Evolutionary conservation across 768 basidiomycete species (phyloP).

Genomic region (Phlebiopsis gigantea): DNA sequence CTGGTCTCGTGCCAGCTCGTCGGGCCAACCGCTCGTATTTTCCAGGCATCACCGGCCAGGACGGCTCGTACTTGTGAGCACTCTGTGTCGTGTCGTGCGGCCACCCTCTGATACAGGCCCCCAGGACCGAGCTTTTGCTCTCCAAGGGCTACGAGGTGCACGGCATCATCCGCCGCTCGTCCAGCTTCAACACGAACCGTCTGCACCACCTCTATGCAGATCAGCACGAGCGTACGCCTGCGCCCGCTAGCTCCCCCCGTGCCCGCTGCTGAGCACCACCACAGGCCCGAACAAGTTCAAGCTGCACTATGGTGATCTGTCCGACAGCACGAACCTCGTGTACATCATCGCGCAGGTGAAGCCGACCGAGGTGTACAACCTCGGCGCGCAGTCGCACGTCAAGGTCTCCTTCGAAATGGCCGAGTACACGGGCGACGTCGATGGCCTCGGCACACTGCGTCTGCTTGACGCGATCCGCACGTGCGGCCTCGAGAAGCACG

Average conservation of each 20-base stretch:
- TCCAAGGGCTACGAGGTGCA: constrained; percentile 90
- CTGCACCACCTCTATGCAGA: constrained; percentile 92
- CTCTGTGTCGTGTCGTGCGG: constrained; percentile 11
- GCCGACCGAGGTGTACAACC: constrained; percentile 96
- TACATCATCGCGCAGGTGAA: constrained; percentile 94
- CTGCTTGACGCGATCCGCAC: constrained; percentile 95
- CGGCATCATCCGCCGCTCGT: constrained; percentile 94
- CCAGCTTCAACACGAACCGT: constrained; percentile 96
- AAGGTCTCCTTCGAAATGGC: constrained; percentile 99
- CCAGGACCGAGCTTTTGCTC: constrained; percentile 77
- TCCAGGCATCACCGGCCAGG: constrained; percentile 91
- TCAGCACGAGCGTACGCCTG: constrained; percentile 77
- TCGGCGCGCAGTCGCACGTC: constrained; percentile 96
- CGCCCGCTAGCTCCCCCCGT: neutral
- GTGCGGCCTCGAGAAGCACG: constrained; percentile 88
- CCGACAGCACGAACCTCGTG: constrained; percentile 95
- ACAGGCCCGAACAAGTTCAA: constrained; percentile 73
- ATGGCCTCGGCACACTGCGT: constrained; percentile 91
- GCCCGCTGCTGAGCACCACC: constrained; percentile 19
- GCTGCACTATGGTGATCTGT: constrained; percentile 88
- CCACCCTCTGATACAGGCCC: neutral
- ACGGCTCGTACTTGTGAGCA: constrained; percentile 89
- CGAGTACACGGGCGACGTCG: constrained; percentile 97
- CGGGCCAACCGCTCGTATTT: constrained; percentile 10
- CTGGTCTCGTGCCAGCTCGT: constrained; percentile 1